These are phyloP conservation scores for Mucor racemosus DNA, from an alignment of 371 early-diverging fungal species.

Conservation along the genomic window DNA sequence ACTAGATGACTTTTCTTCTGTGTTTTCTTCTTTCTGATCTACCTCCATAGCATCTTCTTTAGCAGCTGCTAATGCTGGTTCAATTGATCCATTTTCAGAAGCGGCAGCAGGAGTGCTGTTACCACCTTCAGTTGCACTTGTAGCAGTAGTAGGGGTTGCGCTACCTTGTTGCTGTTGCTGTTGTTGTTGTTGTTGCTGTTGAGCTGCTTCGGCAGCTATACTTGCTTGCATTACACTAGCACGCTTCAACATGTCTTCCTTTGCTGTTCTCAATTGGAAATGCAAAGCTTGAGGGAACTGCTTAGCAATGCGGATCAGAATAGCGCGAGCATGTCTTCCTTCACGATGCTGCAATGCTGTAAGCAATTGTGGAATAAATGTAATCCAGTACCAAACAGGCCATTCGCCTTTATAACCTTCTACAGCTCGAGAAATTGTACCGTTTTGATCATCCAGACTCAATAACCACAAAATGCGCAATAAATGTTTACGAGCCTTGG, in stretches of 20 bases:
- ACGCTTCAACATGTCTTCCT: conserved; percentile 86
- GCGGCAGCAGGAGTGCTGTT: not conserved
- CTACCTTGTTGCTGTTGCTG: conserved; percentile 3
- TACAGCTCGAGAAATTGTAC: conserved; percentile 79
- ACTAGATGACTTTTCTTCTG: conserved; percentile 10
- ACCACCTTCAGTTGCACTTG: not conserved
- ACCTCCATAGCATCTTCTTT: conserved; percentile 20
- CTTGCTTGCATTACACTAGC: conserved; percentile 20
- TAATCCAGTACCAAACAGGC: conserved; percentile 98
- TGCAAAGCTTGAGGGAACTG: conserved; percentile 96
- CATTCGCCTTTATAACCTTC: conserved; percentile 90
- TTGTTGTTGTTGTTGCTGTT: conserved; percentile 14
- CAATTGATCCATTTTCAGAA: not conserved
- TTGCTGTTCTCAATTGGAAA: conserved; percentile 91
- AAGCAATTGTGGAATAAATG: conserved; percentile 96
- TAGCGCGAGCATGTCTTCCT: conserved; percentile 77
- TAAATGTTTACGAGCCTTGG: conserved; percentile 88
- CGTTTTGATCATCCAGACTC: conserved; percentile 85
- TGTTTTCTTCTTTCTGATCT: not conserved
- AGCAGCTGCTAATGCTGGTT: not conserved
- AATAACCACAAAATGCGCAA: conserved; percentile 94
- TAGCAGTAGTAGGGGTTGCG: not conserved
- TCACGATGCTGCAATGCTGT: conserved; percentile 79
- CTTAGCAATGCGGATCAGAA: conserved; percentile 93
- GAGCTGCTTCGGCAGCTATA: conserved; percentile 20